Conservation (phyloP, 2,329 filamentous ascomycete genomes). For the Colletotrichum salicis region DNA sequence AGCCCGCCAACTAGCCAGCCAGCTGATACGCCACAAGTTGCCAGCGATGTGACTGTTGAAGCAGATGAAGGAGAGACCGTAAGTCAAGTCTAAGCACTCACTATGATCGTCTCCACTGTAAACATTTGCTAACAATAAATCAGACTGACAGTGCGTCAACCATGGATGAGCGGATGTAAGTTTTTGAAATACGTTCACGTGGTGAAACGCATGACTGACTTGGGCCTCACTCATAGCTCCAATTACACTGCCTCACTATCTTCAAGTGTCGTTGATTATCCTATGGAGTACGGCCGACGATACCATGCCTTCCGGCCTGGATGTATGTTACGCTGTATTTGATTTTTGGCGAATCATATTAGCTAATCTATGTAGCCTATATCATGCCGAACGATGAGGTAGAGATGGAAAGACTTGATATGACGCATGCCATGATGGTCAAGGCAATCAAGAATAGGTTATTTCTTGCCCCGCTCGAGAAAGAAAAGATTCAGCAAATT, state of each 20-base stretch:
- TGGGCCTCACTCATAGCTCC: neutral
- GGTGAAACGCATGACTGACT: neutral
- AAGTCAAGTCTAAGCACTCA: neutral
- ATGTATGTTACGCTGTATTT: neutral
- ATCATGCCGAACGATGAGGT: neutral
- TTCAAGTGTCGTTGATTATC: neutral
- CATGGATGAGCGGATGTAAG: neutral
- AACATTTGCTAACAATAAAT: neutral
- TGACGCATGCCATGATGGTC: neutral
- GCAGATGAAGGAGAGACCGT: neutral
- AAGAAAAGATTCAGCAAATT: constrained; percentile 19
- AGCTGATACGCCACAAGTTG: neutral
- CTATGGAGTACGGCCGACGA: neutral
- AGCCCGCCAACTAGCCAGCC: neutral
- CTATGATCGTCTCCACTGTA: too few relatives aligned
- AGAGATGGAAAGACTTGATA: neutral
- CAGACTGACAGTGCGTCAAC: neutral
- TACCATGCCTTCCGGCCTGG: neutral
- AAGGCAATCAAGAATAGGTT: neutral
- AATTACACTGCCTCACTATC: neutral
- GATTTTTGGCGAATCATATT: neutral
- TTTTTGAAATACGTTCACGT: neutral
- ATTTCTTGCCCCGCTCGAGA: neutral
- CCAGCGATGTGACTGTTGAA: neutral
- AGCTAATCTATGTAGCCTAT: neutral